Percentiles rank a stretch among this genome's conserved stretches.
These are phyloP conservation scores for Macrolepiota fuliginosa DNA, from an alignment of 768 basidiomycete species.

Conservation along the genomic window DNA sequence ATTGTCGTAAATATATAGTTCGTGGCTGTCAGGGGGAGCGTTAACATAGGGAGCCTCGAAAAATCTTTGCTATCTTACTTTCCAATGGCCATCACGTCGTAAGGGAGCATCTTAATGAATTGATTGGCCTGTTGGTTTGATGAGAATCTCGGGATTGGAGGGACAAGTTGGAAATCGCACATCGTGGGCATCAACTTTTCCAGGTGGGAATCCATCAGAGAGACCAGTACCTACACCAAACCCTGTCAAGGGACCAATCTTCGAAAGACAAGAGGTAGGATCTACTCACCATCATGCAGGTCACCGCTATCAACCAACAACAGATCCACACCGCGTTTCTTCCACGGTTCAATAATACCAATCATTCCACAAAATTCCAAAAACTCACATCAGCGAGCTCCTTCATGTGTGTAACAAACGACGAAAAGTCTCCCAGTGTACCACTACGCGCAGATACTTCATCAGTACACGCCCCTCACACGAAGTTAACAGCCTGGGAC, in stretches of 20 bases:
- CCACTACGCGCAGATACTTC: conserved; percentile 22
- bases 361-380: background rate
- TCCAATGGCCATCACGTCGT: conserved; percentile 82
- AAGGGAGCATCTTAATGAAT: conserved; percentile 70
- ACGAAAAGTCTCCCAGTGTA: conserved; percentile 74
- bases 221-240: conserved; percentile 62
- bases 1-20: conserved; percentile 71
- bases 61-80: conserved; percentile 48
- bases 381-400: conserved; percentile 52
- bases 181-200: conserved; percentile 71
- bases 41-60: too few relatives aligned
- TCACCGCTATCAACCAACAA: conserved; percentile 83
- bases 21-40: conserved; percentile 50
- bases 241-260: background rate
- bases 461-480: conserved; percentile 12
- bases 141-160: background rate
- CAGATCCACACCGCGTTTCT: conserved; percentile 76
- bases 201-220: conserved; percentile 69
- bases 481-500: background rate
- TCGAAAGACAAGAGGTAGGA: background rate
- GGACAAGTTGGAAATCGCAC: conserved; percentile 29
- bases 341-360: background rate
- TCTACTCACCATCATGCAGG: conserved; percentile 58
- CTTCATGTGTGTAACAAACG: conserved; percentile 87
- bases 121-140: conserved; percentile 55